These are phyloP conservation scores for Botrytis deweyae DNA, from an alignment of 2,329 filamentous ascomycete species.

Conservation along the genomic window DNA sequence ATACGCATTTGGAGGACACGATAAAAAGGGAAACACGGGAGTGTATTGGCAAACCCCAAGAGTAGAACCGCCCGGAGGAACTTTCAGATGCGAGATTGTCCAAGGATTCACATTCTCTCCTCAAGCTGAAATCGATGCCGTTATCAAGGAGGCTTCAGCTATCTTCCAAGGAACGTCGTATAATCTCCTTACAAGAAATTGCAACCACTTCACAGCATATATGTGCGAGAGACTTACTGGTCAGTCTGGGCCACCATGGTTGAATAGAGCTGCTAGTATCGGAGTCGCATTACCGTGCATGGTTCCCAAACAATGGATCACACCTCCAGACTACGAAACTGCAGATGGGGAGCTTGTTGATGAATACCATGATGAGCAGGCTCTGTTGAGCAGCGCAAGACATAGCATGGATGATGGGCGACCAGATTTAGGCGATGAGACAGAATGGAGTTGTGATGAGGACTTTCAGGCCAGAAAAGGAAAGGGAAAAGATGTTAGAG, in stretches of 20 bases:
- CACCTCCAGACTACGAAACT: conserved; percentile 72
- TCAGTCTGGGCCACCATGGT: conserved; percentile 67
- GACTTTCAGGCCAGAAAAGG: conserved; percentile 43
- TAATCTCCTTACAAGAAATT: conserved; percentile 80
- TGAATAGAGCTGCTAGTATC: conserved; percentile 82
- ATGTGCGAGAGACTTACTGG: conserved; percentile 73
- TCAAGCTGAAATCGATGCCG: conserved; percentile 66
- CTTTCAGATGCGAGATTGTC: conserved; percentile 71
- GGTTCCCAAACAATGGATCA: conserved; percentile 79
- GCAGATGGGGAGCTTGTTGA: conserved; percentile 67
- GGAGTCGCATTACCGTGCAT: conserved; percentile 79
- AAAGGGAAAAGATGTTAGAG: conserved; percentile 44
- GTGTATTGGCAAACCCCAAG: conserved; percentile 80
- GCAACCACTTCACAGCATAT: conserved; percentile 83
- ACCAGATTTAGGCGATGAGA: conserved; percentile 29
- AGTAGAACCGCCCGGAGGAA: conserved; percentile 72
- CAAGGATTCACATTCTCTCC: conserved; percentile 76
- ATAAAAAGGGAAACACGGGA: conserved; percentile 66
- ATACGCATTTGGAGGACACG: conserved; percentile 84
- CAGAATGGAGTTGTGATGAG: conserved; percentile 48
- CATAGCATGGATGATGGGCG: conserved; percentile 34
- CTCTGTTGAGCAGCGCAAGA: conserved; percentile 50
- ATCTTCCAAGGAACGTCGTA: conserved; percentile 75
- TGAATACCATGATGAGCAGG: conserved; percentile 54
- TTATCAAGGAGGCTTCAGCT: conserved; percentile 66